These are phyloP conservation scores for Phragmites australis DNA, from an alignment of 176 grass and related monocot species.

Conservation along the genomic window DNA sequence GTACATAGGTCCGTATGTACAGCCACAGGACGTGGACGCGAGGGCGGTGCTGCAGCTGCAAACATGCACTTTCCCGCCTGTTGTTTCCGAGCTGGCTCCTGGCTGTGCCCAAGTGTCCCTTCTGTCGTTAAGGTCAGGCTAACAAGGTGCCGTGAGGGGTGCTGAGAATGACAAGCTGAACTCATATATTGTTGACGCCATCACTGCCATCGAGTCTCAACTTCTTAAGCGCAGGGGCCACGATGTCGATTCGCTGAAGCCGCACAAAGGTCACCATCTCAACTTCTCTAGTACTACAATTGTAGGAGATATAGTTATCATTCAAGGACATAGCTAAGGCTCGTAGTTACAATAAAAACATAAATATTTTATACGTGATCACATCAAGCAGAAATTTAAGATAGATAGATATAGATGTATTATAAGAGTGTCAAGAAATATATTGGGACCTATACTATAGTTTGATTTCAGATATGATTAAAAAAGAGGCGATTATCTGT, in stretches of 20 bases:
- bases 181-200: neutral
- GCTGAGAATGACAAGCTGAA: neutral
- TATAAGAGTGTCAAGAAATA: too few species aligned
- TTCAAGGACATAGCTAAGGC: too few species aligned
- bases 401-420: too few species aligned
- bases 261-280: neutral
- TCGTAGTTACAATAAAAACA: too few species aligned
- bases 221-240: neutral
- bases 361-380: too few species aligned
- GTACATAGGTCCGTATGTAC: neutral
- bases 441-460: too few species aligned
- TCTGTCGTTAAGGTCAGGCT: neutral
- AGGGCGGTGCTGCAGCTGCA: neutral
- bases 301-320: too few species aligned
- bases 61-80: neutral
- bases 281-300: too few species aligned
- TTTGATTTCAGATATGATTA: too few species aligned
- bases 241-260: neutral
- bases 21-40: neutral
- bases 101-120: neutral
- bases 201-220: neutral
- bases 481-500: too few species aligned
- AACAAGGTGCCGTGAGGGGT: slow-evolving; percentile 11
- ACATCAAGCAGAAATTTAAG: too few species aligned
- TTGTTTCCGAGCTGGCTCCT: neutral